Evolutionary conservation across 768 basidiomycete species (phyloP).

Genomic region (Crassisporium funariophilum): DNA sequence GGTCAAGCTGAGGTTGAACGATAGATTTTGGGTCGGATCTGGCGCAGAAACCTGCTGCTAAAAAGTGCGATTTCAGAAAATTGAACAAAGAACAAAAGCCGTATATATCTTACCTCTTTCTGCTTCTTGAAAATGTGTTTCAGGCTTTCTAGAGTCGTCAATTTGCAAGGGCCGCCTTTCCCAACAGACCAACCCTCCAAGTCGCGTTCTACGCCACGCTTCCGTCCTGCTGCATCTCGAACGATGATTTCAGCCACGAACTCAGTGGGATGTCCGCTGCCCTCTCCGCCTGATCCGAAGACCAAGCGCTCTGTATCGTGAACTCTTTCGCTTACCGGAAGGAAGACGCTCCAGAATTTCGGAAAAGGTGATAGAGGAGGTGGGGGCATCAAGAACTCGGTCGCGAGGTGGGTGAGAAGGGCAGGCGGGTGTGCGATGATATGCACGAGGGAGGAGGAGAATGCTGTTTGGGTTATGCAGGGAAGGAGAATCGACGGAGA

Average conservation of each 20-base stretch:
- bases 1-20: conserved; percentile 89
- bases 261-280: conserved; percentile 47
- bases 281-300: conserved; percentile 57
- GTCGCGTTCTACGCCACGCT: conserved; percentile 57
- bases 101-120: conserved; percentile 29
- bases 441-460: conserved; percentile 67
- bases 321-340: conserved; percentile 63
- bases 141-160: conserved; percentile 55
- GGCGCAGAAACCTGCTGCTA: conserved; percentile 27
- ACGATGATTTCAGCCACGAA: conserved; percentile 65
- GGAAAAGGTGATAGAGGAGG: conserved; percentile 60
- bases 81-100: neutral
- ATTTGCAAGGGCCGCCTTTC: conserved; percentile 39
- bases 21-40: conserved; percentile 68
- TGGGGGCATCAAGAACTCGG: conserved; percentile 70
- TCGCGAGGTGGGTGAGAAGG: conserved; percentile 68
- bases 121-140: conserved; percentile 48
- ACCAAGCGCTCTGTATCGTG: conserved; percentile 63
- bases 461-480: conserved; percentile 58
- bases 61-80: neutral
- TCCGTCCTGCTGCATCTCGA: conserved; percentile 47
- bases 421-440: conserved; percentile 70
- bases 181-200: conserved; percentile 63
- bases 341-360: conserved; percentile 83
- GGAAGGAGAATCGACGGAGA: conserved; percentile 51